Percentiles rank a stretch among this genome's conserved stretches.
These are phyloP conservation scores for Wickerhamiella dianesei DNA, from an alignment of 805 yeast species.

Conservation along the genomic window DNA sequence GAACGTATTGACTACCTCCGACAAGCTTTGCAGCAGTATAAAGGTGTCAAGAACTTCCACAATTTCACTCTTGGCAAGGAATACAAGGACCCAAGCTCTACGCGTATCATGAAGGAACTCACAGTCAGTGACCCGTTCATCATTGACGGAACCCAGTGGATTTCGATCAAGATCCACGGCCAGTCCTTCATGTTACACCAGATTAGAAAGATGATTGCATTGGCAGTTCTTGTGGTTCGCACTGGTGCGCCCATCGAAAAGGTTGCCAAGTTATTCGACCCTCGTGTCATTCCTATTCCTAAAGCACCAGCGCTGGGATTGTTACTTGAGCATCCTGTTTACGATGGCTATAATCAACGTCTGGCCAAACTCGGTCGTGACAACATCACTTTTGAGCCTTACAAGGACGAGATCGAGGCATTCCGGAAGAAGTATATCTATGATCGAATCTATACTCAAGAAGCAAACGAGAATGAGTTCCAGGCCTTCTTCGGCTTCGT, in stretches of 20 bases:
- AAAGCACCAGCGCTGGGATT: conserved; percentile 96
- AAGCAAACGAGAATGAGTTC: conserved; percentile 72
- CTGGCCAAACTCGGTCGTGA: conserved; percentile 67
- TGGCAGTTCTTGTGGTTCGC: conserved; percentile 77
- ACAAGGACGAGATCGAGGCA: conserved; percentile 56
- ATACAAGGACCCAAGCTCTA: conserved; percentile 74
- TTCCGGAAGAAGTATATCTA: conserved; percentile 83
- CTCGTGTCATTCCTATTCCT: conserved; percentile 72
- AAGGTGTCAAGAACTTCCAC: conserved; percentile 87
- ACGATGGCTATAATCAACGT: conserved; percentile 65
- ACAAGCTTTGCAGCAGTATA: conserved; percentile 54
- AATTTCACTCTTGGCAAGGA: conserved; percentile 74
- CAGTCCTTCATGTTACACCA: conserved; percentile 98
- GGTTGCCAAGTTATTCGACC: conserved; percentile 62
- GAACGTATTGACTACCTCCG: conserved; percentile 53
- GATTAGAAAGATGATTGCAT: conserved; percentile 93
- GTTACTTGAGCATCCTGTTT: conserved; percentile 80
- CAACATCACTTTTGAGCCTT: conserved; percentile 52
- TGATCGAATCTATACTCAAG: conserved; percentile 85
- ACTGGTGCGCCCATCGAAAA: conserved; percentile 72
- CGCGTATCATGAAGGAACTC: conserved; percentile 66
- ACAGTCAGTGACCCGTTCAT: conserved; percentile 78
- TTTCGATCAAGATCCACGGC: conserved; percentile 90
- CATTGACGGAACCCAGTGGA: conserved; percentile 91
- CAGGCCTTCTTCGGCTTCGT: conserved; percentile 84